Evolutionary conservation across 108 stramenopile genomes (phyloP).

Genomic region (Nitzschia putrida): DNA sequence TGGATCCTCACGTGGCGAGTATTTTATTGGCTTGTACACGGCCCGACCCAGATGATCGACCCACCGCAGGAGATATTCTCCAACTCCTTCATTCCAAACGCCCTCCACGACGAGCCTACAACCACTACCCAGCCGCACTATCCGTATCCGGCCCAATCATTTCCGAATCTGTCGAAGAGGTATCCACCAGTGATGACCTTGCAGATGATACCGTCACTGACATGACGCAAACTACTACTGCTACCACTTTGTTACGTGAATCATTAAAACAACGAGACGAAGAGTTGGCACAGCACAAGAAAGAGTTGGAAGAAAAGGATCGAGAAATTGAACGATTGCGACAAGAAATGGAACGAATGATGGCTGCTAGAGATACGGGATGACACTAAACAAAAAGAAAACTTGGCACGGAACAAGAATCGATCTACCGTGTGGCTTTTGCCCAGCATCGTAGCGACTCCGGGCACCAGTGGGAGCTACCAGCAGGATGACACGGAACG

Average conservation of each 20-base stretch:
- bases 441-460: too few relatives aligned
- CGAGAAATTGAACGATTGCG: conserved; percentile 33
- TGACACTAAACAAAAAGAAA: not conserved
- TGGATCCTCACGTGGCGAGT: conserved; percentile 55
- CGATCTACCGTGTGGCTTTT: too few relatives aligned
- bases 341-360: conserved; percentile 32
- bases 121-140: too few relatives aligned
- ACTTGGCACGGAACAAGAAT: not conserved
- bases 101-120: too few relatives aligned
- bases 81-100: too few relatives aligned
- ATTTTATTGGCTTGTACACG: conserved; percentile 69
- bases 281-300: conserved; percentile 14
- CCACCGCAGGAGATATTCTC: conserved; percentile 47
- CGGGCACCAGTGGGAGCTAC: too few relatives aligned
- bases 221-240: not conserved
- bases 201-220: not conserved
- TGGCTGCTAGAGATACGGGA: not conserved
- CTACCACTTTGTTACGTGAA: not conserved
- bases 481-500: too few relatives aligned
- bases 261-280: conserved; percentile 10
- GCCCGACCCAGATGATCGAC: conserved; percentile 51
- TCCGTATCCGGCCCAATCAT: too few relatives aligned
- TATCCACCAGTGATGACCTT: not conserved
- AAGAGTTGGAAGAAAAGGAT: conserved; percentile 41
- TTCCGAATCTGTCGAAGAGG: not conserved